Evolutionary conservation across 2,329 filamentous ascomycete species (phyloP).

Genomic region (Metarhizium brunneum): DNA sequence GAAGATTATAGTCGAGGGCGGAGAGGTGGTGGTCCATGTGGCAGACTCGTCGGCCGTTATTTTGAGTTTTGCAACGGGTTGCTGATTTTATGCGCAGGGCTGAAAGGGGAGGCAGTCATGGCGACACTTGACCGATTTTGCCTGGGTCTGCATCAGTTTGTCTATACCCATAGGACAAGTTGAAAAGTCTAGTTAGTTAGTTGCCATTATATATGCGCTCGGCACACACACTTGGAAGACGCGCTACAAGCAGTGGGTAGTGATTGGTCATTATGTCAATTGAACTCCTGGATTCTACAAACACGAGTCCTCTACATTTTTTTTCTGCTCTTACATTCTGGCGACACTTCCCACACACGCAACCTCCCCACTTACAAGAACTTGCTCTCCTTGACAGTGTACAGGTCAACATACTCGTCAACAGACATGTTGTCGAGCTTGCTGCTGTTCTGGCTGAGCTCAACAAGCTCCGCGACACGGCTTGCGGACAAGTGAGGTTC

Average conservation of each 20-base stretch:
- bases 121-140: background rate
- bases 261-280: background rate
- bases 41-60: slow-evolving; percentile 33
- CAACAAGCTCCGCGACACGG: slow-evolving; percentile 73
- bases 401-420: slow-evolving; percentile 90
- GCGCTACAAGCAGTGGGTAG: too few relatives aligned
- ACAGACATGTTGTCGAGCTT: slow-evolving; percentile 73
- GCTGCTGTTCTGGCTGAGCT: slow-evolving; percentile 66
- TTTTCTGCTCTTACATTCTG: background rate
- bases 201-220: too few relatives aligned
- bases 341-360: background rate
- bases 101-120: background rate
- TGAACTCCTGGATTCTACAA: background rate
- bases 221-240: too few relatives aligned
- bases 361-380: slow-evolving; percentile 27
- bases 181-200: too few relatives aligned
- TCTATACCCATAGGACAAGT: too few relatives aligned
- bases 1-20: slow-evolving; percentile 25
- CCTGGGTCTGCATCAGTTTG: too few relatives aligned
- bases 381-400: slow-evolving; percentile 53
- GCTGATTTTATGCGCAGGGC: background rate
- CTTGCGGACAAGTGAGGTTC: slow-evolving; percentile 69
- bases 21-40: slow-evolving; percentile 27
- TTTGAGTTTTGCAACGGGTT: slow-evolving; percentile 18
- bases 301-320: background rate